These are phyloP conservation scores for Rhizopogon rudus DNA, from an alignment of 768 basidiomycete species.

Conservation along the genomic window DNA sequence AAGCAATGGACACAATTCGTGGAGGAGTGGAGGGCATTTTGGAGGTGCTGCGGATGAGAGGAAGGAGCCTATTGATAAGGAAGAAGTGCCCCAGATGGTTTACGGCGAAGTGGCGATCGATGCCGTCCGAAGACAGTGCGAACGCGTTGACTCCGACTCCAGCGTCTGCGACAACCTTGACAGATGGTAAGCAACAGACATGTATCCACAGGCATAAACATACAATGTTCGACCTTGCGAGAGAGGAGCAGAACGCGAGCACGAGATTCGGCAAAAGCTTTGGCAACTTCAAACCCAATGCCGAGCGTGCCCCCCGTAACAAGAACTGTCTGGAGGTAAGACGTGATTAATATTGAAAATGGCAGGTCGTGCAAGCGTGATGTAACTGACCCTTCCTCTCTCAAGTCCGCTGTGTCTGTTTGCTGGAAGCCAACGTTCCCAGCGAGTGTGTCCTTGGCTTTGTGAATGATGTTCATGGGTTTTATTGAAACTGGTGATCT, in stretches of 20 bases:
- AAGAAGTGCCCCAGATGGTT: slow-evolving; percentile 37
- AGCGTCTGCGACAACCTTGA: slow-evolving; percentile 20
- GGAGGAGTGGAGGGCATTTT: slow-evolving; percentile 13
- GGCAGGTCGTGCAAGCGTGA: background rate
- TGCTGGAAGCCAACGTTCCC: slow-evolving; percentile 1
- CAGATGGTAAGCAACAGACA: background rate
- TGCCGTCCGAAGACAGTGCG: slow-evolving; percentile 9
- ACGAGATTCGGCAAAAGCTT: slow-evolving; percentile 19
- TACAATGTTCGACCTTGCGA: slow-evolving; percentile 16
- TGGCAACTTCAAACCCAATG: slow-evolving; percentile 27
- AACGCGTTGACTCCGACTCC: slow-evolving; percentile 22
- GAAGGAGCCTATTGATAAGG: slow-evolving; percentile 37
- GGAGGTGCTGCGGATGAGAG: slow-evolving; percentile 31
- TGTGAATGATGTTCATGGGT: background rate
- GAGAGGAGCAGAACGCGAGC: slow-evolving; percentile 25
- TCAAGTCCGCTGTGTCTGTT: background rate
- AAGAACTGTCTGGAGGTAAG: slow-evolving; percentile 17
- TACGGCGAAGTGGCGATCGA: slow-evolving; percentile 27
- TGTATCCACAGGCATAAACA: background rate
- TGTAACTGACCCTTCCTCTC: slow-evolving; percentile 3
- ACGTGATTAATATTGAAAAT: background rate
- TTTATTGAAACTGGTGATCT: no score
- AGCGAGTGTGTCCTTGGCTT: background rate
- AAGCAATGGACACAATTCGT: slow-evolving; percentile 36
- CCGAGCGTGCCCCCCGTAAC: slow-evolving; percentile 27